Base-by-base conservation (phyloP, 768 basidiomycete species). In the Ramaria sp. region DNA sequence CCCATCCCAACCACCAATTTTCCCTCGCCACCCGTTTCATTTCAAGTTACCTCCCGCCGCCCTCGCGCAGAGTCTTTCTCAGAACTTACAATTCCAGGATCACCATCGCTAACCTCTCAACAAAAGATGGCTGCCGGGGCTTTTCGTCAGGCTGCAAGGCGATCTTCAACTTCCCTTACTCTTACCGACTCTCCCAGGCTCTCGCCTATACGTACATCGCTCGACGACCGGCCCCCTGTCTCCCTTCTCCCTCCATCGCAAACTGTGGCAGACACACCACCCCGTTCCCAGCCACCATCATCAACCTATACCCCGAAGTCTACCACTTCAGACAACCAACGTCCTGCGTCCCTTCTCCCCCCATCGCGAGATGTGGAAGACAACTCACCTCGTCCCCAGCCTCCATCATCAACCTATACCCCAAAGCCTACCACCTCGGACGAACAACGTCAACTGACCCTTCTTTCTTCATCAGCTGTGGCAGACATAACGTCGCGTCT, bases 331-430 rank as follows among this genome's bases (percentile, higher is more conserved):
- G 34, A 58, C 65, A 15, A 56, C 44, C 55, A 56, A 28, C 55
- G 61, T 36, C 55, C 57, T 37, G 43, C 68, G 27, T 54, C 65
- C 34, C 57, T 61, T 5, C 13, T 61, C 34, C 20, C 58, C 6
- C 42, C 39, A 10, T 20, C 24, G 15, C 38, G 25, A n/a, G 16
- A 22, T n/a, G 27, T 16, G 16, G 16, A 38, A 28, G 27, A n/a
- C 24, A 24, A 34, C 58, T 67, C 71, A 10, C 69, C 64, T 5
- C 62, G 62, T 6, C 63, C 75, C 18, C 76, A 82, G 1, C 77
- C 79, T 15, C 76, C 42, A 8, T 34, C 39, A 42, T 20, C 13
- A 22, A 24, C 38, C 25, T 8, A 32, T 30, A 44, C n/a, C 42
- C 42, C 42, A 18, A 44, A 18, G 18, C 24, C 42, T 8, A 44